phyloP scores from a whole-genome alignment of 768 basidiomycete species.

The Tricholoma hemisulphureum region DNA sequence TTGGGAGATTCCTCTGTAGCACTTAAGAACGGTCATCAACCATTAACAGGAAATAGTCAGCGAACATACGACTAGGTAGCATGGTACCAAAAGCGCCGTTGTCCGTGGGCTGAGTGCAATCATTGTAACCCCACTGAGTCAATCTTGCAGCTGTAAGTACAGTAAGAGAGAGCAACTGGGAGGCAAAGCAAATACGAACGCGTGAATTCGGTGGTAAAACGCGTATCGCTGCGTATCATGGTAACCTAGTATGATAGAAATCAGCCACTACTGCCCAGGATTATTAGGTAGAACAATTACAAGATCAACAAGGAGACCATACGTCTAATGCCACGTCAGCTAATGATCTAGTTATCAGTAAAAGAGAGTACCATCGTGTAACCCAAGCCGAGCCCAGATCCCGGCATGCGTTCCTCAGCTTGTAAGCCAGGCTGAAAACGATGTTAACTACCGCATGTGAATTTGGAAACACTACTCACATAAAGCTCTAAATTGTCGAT shows the following conservation, averaged over 20 bases:
- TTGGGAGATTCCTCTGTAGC: constrained; percentile 22
- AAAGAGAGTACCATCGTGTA: constrained; percentile 21
- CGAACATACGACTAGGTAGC: constrained; percentile 21
- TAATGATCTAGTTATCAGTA: background rate
- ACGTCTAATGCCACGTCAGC: constrained; percentile 12
- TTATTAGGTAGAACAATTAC: constrained; percentile 2
- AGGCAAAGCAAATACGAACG: constrained; percentile 4
- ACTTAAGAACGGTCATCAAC: constrained; percentile 13
- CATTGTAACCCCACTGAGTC: constrained; percentile 22
- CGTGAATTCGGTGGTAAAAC: constrained; percentile 13
- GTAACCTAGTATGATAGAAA: constrained; percentile 22
- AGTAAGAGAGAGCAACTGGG: background rate
- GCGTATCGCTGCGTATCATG: constrained; percentile 19
- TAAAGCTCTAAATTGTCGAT: constrained; percentile 39
- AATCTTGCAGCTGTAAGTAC: constrained; percentile 9
- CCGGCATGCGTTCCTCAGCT: constrained; percentile 10
- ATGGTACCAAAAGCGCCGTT: constrained; percentile 20
- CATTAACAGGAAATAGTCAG: background rate
- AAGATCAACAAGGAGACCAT: constrained; percentile 19
- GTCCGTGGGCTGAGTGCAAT: constrained; percentile 13
- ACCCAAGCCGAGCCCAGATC: constrained; percentile 20
- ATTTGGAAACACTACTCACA: constrained; percentile 12
- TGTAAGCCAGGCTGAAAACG: constrained; percentile 16
- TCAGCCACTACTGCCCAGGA: background rate
- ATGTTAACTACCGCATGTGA: background rate